A percentile compares a stretch with the other conserved stretches of the same genome.
phyloP scores from a whole-genome alignment of 768 basidiomycete genomes.

The Serendipita sp. region DNA sequence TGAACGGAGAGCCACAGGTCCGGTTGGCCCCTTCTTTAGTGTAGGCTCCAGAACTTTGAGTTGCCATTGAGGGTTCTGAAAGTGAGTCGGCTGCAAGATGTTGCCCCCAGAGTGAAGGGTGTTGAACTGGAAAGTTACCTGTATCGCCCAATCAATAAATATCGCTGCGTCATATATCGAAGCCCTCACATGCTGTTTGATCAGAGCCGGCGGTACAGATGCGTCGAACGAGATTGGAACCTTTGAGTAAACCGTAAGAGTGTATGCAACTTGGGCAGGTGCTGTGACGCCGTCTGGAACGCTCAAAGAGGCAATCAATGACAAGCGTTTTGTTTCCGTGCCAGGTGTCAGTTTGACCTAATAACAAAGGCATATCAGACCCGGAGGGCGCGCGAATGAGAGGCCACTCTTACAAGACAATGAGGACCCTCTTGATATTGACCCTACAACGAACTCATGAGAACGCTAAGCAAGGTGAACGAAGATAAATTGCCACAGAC shows the following conservation, averaged over 20 bases:
- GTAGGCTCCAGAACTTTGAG: conserved; percentile 34
- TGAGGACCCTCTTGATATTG: not conserved
- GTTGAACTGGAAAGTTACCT: not conserved
- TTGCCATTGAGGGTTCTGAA: conserved; percentile 81
- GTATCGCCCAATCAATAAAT: not conserved
- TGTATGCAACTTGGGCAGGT: not conserved
- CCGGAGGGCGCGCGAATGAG: not conserved
- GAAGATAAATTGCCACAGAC: not conserved
- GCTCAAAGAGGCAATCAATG: not conserved
- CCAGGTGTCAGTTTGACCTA: not conserved
- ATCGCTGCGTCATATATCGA: not conserved
- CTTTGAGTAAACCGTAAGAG: not conserved
- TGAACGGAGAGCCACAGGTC: not conserved
- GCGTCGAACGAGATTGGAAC: not conserved
- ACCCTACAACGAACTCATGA: not conserved
- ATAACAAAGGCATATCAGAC: conserved; percentile 6
- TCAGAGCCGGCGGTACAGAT: not conserved
- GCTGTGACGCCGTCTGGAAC: not conserved
- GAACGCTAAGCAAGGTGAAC: not conserved
- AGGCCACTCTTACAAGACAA: not conserved
- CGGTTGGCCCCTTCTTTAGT: not conserved
- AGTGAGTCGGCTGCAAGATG: conserved; percentile 58
- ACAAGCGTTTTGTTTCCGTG: not conserved
- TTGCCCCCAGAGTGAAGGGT: conserved; percentile 62
- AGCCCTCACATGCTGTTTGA: not conserved